Evolutionary conservation across 192 early-diverging fungal species (phyloP), one percentile per base, ranked within the genome.

Genomic region (Coemansia sp.): DNA sequence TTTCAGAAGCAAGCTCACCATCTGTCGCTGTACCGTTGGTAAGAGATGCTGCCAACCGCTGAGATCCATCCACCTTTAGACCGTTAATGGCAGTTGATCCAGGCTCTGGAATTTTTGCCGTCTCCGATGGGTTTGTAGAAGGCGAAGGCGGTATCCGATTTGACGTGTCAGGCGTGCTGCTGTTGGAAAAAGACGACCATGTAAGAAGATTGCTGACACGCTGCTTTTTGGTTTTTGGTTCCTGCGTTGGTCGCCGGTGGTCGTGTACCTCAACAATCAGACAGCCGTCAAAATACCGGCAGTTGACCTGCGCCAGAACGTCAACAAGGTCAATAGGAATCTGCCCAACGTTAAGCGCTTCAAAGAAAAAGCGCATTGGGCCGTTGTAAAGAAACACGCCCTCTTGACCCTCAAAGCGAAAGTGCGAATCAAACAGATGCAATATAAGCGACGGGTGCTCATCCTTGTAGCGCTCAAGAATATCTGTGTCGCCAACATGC

Each of bases 181-280:
- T 50, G 37, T 22, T 53, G 57, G 58, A 48, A 57, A 75, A 67
- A 5, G 69, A 56, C 8, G 80, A 58, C 72, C 72, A 69, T 20
- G 81, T 83, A 0, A 79, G 22, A 39, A 83, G 57, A 39, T 70
- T 63, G 63, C 63, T 73, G 37, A 61, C 39, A 19, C 67, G 54
- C 45, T 64, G 73, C 76, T 70, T 65, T 40, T 62, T 75, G 7
- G 64, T 11, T 38, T 68, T 71, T n/a, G 65, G 60, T 64, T 77
- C 81, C n/a, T 72, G 68, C 0, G 61, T 14, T 14, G 75, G 74
- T 10, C 70, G 78, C 32, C 90, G 87, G 69, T 89, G 87, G 73
- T 91, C 90, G 37, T 85, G 85, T 8, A 91, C 81, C 61, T 91
- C 87, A 39, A 87, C 88, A 66, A 91, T 89, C n/a, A 91, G 74